Evolutionary conservation across 208 protist species (phyloP).

Genomic region (Balamuthia mandrillaris): DNA sequence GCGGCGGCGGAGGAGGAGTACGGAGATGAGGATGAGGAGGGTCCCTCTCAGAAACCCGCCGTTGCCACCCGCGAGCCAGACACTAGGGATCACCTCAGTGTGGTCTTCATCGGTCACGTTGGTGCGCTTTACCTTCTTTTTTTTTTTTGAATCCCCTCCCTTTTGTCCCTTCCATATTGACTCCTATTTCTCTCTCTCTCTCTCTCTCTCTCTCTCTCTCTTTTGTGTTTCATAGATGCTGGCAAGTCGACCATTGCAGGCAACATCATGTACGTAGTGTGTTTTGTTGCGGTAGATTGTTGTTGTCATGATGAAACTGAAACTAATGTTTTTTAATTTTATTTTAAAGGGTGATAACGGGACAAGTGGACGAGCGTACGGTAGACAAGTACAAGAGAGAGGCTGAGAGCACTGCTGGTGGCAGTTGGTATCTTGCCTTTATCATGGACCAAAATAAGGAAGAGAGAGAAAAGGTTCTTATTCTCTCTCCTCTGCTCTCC

Average conservation of each 20-base stretch:
- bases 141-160: neutral
- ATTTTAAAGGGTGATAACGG: constrained; percentile 76
- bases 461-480: constrained; percentile 45
- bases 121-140: constrained; percentile 5
- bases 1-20: too few species aligned
- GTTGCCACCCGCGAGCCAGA: neutral
- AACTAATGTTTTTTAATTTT: neutral
- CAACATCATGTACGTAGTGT: constrained; percentile 79
- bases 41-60: neutral
- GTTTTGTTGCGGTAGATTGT: neutral
- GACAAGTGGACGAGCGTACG: constrained; percentile 94
- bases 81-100: constrained; percentile 89
- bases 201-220: too few species aligned
- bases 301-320: neutral
- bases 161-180: too few species aligned
- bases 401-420: constrained; percentile 92
- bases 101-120: constrained; percentile 99
- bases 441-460: constrained; percentile 95
- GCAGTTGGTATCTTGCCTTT: constrained; percentile 95
- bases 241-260: constrained; percentile 98
- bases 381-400: constrained; percentile 97
- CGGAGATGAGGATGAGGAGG: neutral
- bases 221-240: constrained; percentile 81
- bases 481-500: neutral
- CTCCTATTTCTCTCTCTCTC: too few species aligned